These are phyloP conservation scores for Mycena pura DNA, from an alignment of 768 basidiomycete genomes.

Conservation along the genomic window DNA sequence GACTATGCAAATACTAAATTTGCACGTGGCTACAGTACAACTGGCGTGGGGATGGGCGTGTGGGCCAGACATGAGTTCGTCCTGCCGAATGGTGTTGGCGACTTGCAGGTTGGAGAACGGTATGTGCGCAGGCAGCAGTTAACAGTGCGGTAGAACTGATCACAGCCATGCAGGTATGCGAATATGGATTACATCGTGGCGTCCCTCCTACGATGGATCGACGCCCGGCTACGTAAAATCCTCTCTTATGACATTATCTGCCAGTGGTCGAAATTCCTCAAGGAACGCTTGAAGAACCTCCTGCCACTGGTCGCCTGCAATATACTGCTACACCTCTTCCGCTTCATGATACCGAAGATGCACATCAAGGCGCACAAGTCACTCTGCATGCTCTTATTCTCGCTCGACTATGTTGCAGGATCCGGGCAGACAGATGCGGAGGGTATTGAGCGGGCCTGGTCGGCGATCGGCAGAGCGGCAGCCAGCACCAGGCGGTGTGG, in stretches of 20 bases:
- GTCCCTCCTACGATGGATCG: not conserved
- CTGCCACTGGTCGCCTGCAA: too few relatives aligned
- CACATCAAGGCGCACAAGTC: slow-evolving; percentile 23
- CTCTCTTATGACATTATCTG: slow-evolving; percentile 42
- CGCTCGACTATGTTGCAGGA: slow-evolving; percentile 31
- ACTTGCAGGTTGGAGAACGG: slow-evolving; percentile 17
- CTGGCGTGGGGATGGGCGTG: slow-evolving; percentile 15
- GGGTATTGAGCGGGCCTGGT: slow-evolving; percentile 42
- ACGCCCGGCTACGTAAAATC: slow-evolving; percentile 7
- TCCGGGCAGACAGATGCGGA: slow-evolving; percentile 42
- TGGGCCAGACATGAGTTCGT: slow-evolving; percentile 27
- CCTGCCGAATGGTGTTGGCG: slow-evolving; percentile 18
- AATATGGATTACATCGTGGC: slow-evolving; percentile 33
- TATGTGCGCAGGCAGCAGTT: not conserved
- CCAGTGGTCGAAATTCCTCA: slow-evolving; percentile 27
- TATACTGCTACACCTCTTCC: too few relatives aligned
- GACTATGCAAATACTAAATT: slow-evolving; percentile 26
- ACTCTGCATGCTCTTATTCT: slow-evolving; percentile 24
- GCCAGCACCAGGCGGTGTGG: slow-evolving; percentile 40
- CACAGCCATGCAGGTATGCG: slow-evolving; percentile 28
- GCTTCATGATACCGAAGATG: slow-evolving; percentile 29
- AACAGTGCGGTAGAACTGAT: not conserved
- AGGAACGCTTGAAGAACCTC: not conserved
- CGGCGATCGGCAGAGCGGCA: slow-evolving; percentile 31
- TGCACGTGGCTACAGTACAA: slow-evolving; percentile 8